phyloP scores from a whole-genome alignment of 192 early-diverging fungal species.

The Chytriomyces sp. region DNA sequence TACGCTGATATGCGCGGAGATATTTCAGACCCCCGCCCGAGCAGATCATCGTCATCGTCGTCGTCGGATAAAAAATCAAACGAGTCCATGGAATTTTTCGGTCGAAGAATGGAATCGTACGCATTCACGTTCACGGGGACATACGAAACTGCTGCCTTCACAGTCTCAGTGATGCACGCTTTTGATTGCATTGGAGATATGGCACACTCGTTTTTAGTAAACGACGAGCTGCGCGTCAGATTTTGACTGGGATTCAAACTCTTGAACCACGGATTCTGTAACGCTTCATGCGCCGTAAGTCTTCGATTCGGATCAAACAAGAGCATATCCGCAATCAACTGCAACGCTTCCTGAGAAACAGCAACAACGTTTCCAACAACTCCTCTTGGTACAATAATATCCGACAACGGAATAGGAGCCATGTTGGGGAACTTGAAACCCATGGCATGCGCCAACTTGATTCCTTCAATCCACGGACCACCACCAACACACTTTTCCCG shows the following conservation, averaged over 20 bases:
- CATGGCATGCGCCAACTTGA: slow-evolving; percentile 56
- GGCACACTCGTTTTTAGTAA: slow-evolving; percentile 4
- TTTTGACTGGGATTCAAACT: slow-evolving; percentile 33
- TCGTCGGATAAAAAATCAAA: slow-evolving; percentile 30
- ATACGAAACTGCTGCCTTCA: not conserved
- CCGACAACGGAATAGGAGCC: slow-evolving; percentile 50
- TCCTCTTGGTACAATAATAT: slow-evolving; percentile 54
- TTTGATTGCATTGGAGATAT: not conserved
- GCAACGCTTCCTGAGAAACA: slow-evolving; percentile 53
- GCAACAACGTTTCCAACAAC: slow-evolving; percentile 41
- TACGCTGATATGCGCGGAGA: not conserved
- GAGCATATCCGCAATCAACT: slow-evolving; percentile 73
- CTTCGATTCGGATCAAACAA: slow-evolving; percentile 79
- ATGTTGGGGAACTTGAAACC: slow-evolving; percentile 58
- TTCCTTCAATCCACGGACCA: slow-evolving; percentile 59
- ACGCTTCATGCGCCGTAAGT: slow-evolving; percentile 72
- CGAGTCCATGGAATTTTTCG: slow-evolving; percentile 17
- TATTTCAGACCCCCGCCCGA: not conserved
- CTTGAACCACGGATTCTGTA: slow-evolving; percentile 69
- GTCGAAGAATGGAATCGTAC: not conserved
- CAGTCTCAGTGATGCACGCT: not conserved
- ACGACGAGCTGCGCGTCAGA: slow-evolving; percentile 7
- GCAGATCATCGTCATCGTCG: slow-evolving; percentile 5
- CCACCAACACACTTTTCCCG: slow-evolving; percentile 48
- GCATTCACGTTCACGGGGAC: not conserved